Base-by-base conservation (phyloP, 345 rosid genomes). In the Hibiscus mutabilis region DNA sequence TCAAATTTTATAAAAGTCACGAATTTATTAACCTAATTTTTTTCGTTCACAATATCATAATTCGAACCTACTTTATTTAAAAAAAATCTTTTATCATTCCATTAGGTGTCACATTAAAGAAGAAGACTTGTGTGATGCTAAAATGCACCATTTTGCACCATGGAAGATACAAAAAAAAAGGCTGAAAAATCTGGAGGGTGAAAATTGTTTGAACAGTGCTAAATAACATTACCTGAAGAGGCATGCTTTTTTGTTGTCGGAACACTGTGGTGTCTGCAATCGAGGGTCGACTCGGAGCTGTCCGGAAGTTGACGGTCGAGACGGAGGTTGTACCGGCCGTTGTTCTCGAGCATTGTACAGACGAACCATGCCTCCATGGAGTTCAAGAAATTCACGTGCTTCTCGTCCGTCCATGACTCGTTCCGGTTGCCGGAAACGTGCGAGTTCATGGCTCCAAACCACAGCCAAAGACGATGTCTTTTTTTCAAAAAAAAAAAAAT, bases 281-380 rank as follows among this genome's bases (percentile, higher is more conserved):
- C 83, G 5, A 75, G 60, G 18, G 82, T 83, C 3, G 82, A 83
- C 10, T 80, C 86, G 3, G 77, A 80, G 64, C 73, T 78, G 71
- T 83, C 83, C 16, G 82, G 86, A 55, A 83, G 18, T 71, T 73
- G 49, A 51, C 83, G 83, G 57, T 78, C 82, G 15, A 80, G 83
- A n/a, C 79, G 84, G 49, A 78, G 81, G 47, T 25, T 27, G 47
- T 12, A 6, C 18, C 74, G 75, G 61, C 31, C 42, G 70, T 71
- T 74, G 35, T 57, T 66, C 61, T 74, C 82, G 0, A 80, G 67
- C 83, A 76, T 72, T 71, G 79, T 78, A 7, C 77, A 78, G 70
- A 83, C 84, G 75, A 83, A 80, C 29, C 77, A 22, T 5, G 76
- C 77, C 72, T 83, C 86, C 82, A 80, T 64, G 42, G 81, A 73